Base-by-base conservation (phyloP, 2,329 filamentous ascomycete species). In the Exophiala sp. region DNA sequence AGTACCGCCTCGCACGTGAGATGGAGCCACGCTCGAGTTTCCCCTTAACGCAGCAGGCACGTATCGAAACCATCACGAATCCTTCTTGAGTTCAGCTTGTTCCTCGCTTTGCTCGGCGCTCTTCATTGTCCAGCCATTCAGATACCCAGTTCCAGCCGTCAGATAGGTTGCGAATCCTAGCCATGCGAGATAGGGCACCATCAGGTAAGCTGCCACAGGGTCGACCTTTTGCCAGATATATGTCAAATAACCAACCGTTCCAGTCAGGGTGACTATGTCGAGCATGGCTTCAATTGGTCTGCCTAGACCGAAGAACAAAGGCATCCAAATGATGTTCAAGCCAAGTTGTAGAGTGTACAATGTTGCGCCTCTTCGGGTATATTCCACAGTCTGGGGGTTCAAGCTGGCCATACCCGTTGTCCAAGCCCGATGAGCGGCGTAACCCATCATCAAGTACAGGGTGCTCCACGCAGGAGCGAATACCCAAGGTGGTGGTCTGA, bases 321-420 rank as follows among this genome's bases (percentile, higher is more conserved):
- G 92, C 82, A 91, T 96, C 89, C 89, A 97, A 50, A 86, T 71
- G 29, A 95, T 76, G 69, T 96, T 96, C 47, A 96, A 78, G 9
- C 80, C 88, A 5, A 96, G 84, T 72, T 96, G 91, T 55, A 91
- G 77, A 2, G 88, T 88, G 76, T 96, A 96, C 29, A 96, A 79
- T 0, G 87, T 89, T 54, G 89, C 86, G 62, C 85, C 87, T 61
- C 84, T 78, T 68, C 82, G 81, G 48, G 87, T 83, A 50, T 82
- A 72, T 34, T 75, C 71, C 44, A 82, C 77, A n/a, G 80, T 81
- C 36, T 73, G 69, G 29, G 79, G 74, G 34, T 78, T 75, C 35
- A 79, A 67, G n/a, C 84, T 83, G 5, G 78, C 77, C 47, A 85
- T 79, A 43, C 86, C 86, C 9, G 74, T 75, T 16, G 72, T 80